Base-by-base conservation (phyloP, 2,329 filamentous ascomycete species). In the Cercospora beticola region DNA sequence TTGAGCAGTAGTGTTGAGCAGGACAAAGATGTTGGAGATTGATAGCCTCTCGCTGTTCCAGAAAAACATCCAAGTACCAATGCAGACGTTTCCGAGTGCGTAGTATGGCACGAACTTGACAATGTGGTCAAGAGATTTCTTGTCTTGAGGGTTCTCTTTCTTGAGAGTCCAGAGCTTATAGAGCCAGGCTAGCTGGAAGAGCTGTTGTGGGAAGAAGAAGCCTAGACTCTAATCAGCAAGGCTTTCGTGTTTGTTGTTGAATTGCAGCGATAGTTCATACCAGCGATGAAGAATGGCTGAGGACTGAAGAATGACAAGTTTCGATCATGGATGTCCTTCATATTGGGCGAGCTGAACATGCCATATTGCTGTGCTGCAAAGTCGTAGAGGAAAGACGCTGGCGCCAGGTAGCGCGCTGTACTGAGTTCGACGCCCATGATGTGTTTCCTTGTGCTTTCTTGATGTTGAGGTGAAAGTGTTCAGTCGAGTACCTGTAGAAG, bases 121-220 rank as follows among this genome's bases (percentile, higher is more conserved):
- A 78, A 88, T 87, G 59, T 81, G 78, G 4, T 81, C 78, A 0
- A 83, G 71, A 36, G 87, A 84, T 57, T 80, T 79, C 49, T 79
- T 76, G 40, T 82, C 72, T 59, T 76, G 74, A 6, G 77, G 74
- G 61, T 80, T 79, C 57, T 78, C 82, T 0, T 81, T 76, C 60
- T 84, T 80, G 8, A 85, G 78, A 62, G 81, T 84, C 79, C 82
- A 87, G 2, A 89, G 79, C 69, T 83, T 82, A 78, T 85, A 88
- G 5, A 88, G 77, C 86, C 86, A 89, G 2, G 79, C 82, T 2
- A 88, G 74, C 76, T 88, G 86, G 75, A 88, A 83, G 71, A 88
- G 74, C 74, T 88, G 86, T 75, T 89, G 86, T 0, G 86, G 86
- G 75, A 87, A 86, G 81, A 89, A 89, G 80, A 89, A 88, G 16